Percentiles rank a stretch among this genome's conserved stretches.
Evolutionary conservation across 73 alveolate species (phyloP).

Genomic region (Tetrahymena borealis): DNA sequence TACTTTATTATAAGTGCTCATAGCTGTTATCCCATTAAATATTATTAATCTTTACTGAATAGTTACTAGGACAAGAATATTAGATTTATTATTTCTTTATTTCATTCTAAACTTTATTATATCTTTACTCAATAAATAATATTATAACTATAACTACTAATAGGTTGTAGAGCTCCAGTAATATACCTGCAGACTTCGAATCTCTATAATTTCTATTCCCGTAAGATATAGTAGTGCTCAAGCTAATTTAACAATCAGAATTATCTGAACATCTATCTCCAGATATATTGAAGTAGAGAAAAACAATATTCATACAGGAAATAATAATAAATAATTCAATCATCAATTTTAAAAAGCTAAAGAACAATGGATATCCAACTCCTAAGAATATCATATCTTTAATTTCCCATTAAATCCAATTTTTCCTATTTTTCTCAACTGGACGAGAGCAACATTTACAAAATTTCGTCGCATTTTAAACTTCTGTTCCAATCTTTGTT

Average conservation of each 20-base stretch:
- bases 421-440: background rate
- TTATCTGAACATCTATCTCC: background rate
- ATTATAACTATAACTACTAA: background rate
- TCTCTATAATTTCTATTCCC: background rate
- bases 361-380: background rate
- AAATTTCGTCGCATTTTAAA: background rate
- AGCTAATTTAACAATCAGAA: background rate
- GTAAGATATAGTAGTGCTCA: background rate
- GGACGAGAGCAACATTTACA: background rate
- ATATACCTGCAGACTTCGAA: background rate
- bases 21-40: background rate
- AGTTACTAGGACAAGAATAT: background rate
- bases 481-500: background rate
- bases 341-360: background rate
- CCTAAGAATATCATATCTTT: background rate
- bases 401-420: background rate
- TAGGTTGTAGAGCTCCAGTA: background rate
- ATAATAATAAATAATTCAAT: background rate
- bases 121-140: background rate
- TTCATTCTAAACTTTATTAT: background rate
- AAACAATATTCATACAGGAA: background rate
- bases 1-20: background rate
- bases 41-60: background rate
- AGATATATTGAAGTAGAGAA: background rate
- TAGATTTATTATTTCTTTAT: background rate